Evolutionary conservation across 1,284 basidiomycete species (phyloP), one percentile per base, ranked within the genome.

Genomic region (Athelia psychrophila): DNA sequence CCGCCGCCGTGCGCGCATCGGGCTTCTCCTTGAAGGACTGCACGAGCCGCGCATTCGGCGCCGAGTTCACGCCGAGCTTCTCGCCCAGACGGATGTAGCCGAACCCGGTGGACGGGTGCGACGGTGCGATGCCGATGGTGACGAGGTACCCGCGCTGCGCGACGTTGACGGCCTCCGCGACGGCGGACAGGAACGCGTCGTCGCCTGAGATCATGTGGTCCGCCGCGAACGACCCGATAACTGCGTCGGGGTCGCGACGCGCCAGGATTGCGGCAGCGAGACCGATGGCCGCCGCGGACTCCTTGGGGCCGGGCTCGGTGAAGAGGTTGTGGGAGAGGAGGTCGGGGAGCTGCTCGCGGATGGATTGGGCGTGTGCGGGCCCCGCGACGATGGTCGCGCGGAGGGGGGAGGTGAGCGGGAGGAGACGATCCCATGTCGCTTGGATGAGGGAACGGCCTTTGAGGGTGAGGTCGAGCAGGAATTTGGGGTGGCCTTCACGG

Each of bases 181-280:
- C 81, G 0, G 90, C 89, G 15, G 83, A 81, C 38, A 91, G 76
- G 74, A 92, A 91, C 19, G 90, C 89, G 49, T 92, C 89, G 62
- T 87, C 84, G 55, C 90, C 89, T 32, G 86, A 88, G 63, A 92
- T 91, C 89, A 91, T 91, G 71, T 92, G 89, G 72, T 92, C 89
- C 1, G 89, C 89, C 16, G 90, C 90, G 67, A 92, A 92, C 9
- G 85, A 88, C 13, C 89, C 90, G 55, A 92, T 88, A 54, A 92
- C 79, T 18, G 90, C 89, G 50, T 87, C 72, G 4, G 88, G 85
- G 64, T 92, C 88, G 51, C 89, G 79, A 25, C 74, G 70, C 1
- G 80, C 81, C 32, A 92, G 78, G 54, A 92, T 73, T n/a, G 88
- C 88, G 4, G 89, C 89, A 16, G 90, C 89, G 50, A 92, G 82